phyloP scores from a whole-genome alignment of 1,284 basidiomycete species.

The Ceratobasidium papillatum region DNA sequence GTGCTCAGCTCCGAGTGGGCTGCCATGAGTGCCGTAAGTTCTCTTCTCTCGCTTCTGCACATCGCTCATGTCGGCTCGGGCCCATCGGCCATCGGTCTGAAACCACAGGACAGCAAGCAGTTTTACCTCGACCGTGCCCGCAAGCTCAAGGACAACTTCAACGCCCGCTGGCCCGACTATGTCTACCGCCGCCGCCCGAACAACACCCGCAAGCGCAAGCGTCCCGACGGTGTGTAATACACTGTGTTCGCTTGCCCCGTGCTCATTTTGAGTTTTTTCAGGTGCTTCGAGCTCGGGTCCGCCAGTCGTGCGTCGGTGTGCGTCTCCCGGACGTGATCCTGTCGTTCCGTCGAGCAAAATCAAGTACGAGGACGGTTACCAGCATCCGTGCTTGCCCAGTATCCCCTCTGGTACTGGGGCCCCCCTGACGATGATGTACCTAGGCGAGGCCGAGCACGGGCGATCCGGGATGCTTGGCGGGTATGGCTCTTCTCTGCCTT shows the following conservation, averaged over 20 bases:
- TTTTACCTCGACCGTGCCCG: conserved; percentile 86
- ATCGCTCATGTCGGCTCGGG: background rate
- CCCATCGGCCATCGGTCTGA: too few species aligned
- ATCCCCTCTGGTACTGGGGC: conserved; percentile 9
- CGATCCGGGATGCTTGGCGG: background rate
- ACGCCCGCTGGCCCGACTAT: conserved; percentile 85
- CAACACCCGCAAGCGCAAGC: conserved; percentile 68
- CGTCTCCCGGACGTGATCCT: conserved; percentile 8
- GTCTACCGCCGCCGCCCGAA: conserved; percentile 84
- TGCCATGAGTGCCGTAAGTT: conserved; percentile 67
- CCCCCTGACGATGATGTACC: conserved; percentile 37
- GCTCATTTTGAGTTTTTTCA: conserved; percentile 21
- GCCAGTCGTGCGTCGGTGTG: conserved; percentile 4
- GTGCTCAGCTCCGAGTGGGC: conserved; percentile 83
- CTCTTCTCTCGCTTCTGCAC: conserved; percentile 36
- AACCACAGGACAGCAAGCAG: conserved; percentile 72
- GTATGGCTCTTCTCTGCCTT: background rate
- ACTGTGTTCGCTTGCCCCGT: background rate
- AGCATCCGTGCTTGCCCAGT: conserved; percentile 11
- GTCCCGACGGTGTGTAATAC: conserved; percentile 13
- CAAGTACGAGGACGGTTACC: conserved; percentile 37
- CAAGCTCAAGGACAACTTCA: conserved; percentile 78
- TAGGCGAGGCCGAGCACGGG: conserved; percentile 17
- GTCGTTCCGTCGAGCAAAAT: conserved; percentile 35
- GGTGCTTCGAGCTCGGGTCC: conserved; percentile 9